These are phyloP conservation scores for Cryptosporidium ryanae DNA, from an alignment of 169 alveolate species.

Conservation along the genomic window DNA sequence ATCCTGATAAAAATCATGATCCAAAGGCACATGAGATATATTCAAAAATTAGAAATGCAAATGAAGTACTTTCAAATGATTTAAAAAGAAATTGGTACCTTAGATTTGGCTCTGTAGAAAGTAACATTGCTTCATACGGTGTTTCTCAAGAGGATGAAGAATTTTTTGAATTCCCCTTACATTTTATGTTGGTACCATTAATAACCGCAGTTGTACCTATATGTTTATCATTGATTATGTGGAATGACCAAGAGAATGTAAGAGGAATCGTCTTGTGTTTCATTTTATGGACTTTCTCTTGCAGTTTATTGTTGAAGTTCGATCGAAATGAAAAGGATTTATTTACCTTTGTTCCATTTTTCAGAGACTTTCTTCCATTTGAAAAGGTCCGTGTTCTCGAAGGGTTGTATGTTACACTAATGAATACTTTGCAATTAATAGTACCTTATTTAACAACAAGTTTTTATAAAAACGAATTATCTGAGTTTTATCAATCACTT, in stretches of 20 bases:
- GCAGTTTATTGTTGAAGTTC: conserved; percentile 40
- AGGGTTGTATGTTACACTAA: conserved; percentile 52
- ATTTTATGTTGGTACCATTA: conserved; percentile 34
- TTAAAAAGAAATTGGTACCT: conserved; percentile 58
- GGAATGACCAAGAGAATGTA: conserved; percentile 61
- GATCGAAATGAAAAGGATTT: conserved; percentile 45
- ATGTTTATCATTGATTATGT: conserved; percentile 53
- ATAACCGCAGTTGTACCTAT: conserved; percentile 60
- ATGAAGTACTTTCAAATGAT: conserved; percentile 77
- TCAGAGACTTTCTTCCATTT: conserved; percentile 62
- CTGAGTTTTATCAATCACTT: conserved; percentile 65
- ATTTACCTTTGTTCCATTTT: conserved; percentile 47
- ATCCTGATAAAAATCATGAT: conserved; percentile 92
- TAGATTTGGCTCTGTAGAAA: conserved; percentile 56
- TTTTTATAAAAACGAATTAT: conserved; percentile 27
- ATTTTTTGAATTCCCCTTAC: conserved; percentile 49
- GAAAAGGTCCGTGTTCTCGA: conserved; percentile 67
- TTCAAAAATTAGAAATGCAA: conserved; percentile 82
- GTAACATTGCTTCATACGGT: conserved; percentile 11
- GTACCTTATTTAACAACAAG: conserved; percentile 18
- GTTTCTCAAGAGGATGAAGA: conserved; percentile 52
- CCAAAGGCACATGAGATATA: conserved; percentile 82
- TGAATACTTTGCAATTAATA: conserved; percentile 47
- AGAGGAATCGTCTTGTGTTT: conserved; percentile 29
- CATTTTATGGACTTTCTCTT: conserved; percentile 50